A percentile compares a stretch with the other conserved stretches of the same genome.
Evolutionary conservation across 2,329 filamentous ascomycete genomes (phyloP).

Genomic region (Apiospora aurea): DNA sequence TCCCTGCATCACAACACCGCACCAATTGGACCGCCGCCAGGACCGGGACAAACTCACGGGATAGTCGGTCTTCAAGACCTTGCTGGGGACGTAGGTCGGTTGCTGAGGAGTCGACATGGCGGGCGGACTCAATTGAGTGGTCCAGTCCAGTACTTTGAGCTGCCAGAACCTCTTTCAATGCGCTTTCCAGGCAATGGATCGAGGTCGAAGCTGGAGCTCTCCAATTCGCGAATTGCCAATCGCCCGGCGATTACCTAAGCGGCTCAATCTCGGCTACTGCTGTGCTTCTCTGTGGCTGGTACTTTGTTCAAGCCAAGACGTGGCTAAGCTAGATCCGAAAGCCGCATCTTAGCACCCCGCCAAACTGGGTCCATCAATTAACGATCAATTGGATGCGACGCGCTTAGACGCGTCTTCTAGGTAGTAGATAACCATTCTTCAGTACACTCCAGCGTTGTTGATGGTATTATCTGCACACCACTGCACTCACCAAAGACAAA

Average conservation of each 20-base stretch:
- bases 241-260: conserved; percentile 39
- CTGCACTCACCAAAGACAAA: neutral
- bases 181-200: conserved; percentile 25
- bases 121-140: conserved; percentile 30
- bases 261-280: conserved; percentile 35
- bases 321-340: too few relatives aligned
- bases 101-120: conserved; percentile 50
- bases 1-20: neutral
- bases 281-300: neutral
- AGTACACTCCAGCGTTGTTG: neutral
- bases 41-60: conserved; percentile 69
- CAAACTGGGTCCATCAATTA: conserved; percentile 11
- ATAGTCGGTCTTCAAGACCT: conserved; percentile 82
- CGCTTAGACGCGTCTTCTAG: conserved; percentile 29
- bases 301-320: too few relatives aligned
- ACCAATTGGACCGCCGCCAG: conserved; percentile 28
- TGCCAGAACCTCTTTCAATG: conserved; percentile 22
- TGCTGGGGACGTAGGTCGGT: conserved; percentile 71
- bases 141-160: conserved; percentile 28
- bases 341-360: neutral
- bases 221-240: conserved; percentile 35
- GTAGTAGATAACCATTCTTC: neutral
- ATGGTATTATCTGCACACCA: neutral
- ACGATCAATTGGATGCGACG: conserved; percentile 27
- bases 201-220: conserved; percentile 35